Evolutionary conservation across 257 asterid genomes (phyloP).

Genomic region (Solanum ossicruentum): DNA sequence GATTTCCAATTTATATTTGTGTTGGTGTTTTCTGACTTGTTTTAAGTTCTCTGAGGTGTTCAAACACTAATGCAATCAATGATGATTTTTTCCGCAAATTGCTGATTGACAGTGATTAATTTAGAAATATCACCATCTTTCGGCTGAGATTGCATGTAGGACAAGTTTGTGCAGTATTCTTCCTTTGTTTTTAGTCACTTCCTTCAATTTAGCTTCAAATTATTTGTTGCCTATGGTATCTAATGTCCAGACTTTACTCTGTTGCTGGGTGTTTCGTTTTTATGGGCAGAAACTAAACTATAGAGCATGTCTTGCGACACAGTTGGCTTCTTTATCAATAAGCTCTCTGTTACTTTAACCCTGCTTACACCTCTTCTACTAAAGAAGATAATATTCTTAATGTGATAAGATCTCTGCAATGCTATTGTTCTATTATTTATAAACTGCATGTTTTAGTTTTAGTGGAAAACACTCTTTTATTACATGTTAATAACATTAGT

Average conservation of each 20-base stretch:
- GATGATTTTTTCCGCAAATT: constrained; percentile 26
- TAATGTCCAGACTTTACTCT: constrained; percentile 26
- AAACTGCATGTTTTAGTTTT: not conserved
- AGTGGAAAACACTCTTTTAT: not conserved
- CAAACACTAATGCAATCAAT: constrained; percentile 13
- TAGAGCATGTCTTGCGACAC: constrained; percentile 58
- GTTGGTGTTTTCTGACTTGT: not conserved
- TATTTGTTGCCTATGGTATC: constrained; percentile 30
- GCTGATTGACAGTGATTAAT: constrained; percentile 44
- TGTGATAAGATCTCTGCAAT: not conserved
- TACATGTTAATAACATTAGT: not conserved
- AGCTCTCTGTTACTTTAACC: constrained; percentile 37
- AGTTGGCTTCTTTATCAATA: constrained; percentile 17
- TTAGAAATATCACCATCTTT: constrained; percentile 67
- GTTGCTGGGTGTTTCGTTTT: constrained; percentile 42
- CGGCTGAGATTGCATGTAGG: constrained; percentile 62
- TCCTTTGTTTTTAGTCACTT: not conserved
- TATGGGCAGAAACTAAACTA: constrained; percentile 31
- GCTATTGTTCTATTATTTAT: not conserved
- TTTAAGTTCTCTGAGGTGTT: not conserved
- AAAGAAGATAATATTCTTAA: not conserved
- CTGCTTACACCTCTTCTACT: not conserved
- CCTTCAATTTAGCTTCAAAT: not conserved
- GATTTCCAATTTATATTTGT: not conserved
- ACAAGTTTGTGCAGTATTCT: not conserved